Evolutionary conservation across 1,284 basidiomycete genomes (phyloP), one percentile per base, ranked within the genome.

Genomic region (Taiwanofungus camphoratus): DNA sequence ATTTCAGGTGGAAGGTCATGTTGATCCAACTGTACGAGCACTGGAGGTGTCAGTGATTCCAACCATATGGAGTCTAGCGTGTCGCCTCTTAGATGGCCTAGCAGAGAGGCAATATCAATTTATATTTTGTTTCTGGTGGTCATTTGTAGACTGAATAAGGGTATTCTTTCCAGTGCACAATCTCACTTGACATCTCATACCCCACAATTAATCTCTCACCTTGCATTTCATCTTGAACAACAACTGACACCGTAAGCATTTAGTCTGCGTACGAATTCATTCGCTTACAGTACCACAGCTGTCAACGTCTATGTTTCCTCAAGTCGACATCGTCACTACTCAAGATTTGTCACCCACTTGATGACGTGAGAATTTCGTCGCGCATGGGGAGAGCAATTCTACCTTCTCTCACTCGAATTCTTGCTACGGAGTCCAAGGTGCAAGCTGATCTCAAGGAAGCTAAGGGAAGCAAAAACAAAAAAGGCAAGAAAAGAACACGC

Each of bases 401-500:
- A 5, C 70, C 73, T 2, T 62, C 65, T 5, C 53, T 86, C 13
- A 67, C 74, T 1, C 53, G 65, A 23, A 56, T 88, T 6, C 64
- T 87, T 41, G 60, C 70, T 1, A 57, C 60, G 13, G 66, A 73
- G 27, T 52, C 67, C 2, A 64, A 68, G 12, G 48, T 49, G 3
- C 42, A 41, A 44, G 47, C 39, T 39, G 53, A 53, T 44, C 57
- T 45, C 12, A 56, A 51, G 19, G 49, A 53, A 19, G 30, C 52
- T 7, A 24, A 32, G 29, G 50, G 54, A 20, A 53, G 50, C 26
- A 71, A 67, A 43, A 68, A 62, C 6, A 81, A 71, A 56, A 81
- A 80, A 53, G 77, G 79, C 37, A 92, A 86, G 65, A 93, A 90
- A 61, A 71, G 86, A 31, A 74, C 76, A 15, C 74, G 82, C 24